These are phyloP conservation scores for Capsella bursapastoris DNA, from an alignment of 345 rosid species.

Conservation along the genomic window DNA sequence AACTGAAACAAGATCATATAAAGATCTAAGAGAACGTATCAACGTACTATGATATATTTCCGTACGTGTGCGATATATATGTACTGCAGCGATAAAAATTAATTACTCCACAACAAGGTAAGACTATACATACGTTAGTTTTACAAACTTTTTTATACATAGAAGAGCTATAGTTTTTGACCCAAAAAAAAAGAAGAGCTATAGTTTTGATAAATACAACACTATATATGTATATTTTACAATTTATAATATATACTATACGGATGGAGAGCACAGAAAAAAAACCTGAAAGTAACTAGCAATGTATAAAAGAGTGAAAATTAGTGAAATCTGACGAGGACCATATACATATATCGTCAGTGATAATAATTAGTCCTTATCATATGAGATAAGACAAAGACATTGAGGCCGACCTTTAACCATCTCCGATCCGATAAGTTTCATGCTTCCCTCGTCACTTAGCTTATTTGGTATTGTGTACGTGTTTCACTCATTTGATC, in stretches of 20 bases:
- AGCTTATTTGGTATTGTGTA: neutral
- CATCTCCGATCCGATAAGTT: slow-evolving; percentile 1
- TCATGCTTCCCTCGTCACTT: slow-evolving; percentile 10
- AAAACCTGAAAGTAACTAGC: neutral
- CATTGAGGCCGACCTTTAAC: slow-evolving; percentile 31
- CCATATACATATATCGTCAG: slow-evolving; percentile 28
- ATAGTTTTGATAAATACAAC: slow-evolving; percentile 1
- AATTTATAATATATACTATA: neutral
- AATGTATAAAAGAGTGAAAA: neutral
- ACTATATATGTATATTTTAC: neutral
- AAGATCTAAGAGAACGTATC: no score
- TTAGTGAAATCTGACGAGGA: slow-evolving; percentile 47
- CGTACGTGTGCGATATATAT: neutral
- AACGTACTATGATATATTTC: neutral
- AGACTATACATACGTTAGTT: no score
- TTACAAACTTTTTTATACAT: no score
- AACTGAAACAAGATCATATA: no score
- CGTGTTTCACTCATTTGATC: slow-evolving; percentile 11
- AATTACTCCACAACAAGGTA: no score
- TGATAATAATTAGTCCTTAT: slow-evolving; percentile 1
- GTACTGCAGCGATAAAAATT: no score
- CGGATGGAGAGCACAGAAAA: neutral
- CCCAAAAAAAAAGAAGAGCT: no score
- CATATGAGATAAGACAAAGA: slow-evolving; percentile 23
- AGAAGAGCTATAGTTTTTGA: neutral